These are phyloP conservation scores for Talaromyces liani DNA, from an alignment of 495 filamentous ascomycete species.

Conservation along the genomic window DNA sequence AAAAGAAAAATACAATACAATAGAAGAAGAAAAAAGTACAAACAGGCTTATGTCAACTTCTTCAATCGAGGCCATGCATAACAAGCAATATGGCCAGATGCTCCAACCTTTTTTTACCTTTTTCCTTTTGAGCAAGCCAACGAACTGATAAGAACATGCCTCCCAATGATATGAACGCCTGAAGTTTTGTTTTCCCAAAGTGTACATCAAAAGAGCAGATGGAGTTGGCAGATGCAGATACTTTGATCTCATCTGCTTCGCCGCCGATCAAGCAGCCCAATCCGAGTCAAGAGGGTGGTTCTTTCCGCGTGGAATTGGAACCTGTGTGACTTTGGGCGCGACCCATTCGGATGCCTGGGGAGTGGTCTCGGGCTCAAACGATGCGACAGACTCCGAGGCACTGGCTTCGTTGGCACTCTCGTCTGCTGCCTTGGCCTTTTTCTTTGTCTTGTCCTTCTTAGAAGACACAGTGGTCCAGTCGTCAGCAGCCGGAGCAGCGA, in stretches of 20 bases:
- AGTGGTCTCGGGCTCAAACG: conserved; percentile 16
- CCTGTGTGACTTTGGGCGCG: conserved; percentile 34
- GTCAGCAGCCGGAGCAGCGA: conserved; percentile 36
- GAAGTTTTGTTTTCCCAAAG: neutral
- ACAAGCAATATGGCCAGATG: neutral
- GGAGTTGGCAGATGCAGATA: neutral
- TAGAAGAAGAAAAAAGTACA: neutral
- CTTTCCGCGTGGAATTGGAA: conserved; percentile 36
- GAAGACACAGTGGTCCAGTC: conserved; percentile 72
- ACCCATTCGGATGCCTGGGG: conserved; percentile 27
- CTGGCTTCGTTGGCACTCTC: conserved; percentile 36
- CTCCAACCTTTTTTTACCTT: neutral
- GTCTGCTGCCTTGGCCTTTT: conserved; percentile 30
- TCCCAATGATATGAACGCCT: neutral
- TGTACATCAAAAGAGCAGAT: neutral
- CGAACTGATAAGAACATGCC: neutral
- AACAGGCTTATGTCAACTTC: neutral
- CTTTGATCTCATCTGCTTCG: neutral
- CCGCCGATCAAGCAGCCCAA: conserved; percentile 39
- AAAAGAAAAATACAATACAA: neutral
- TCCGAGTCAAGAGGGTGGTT: conserved; percentile 53
- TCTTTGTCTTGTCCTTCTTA: conserved; percentile 53
- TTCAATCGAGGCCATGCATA: neutral
- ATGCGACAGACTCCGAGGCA: conserved; percentile 22
- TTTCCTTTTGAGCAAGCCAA: neutral